A percentile compares a stretch with the other conserved stretches of the same genome.
phyloP scores from a whole-genome alignment of 129 eudicot species.

The carrot (Daucus carota) region DH1_v3.0 NC_030384.2:50616501-50617000 shows the following conservation, averaged over 20 bases:
- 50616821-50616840: conserved; percentile 29
- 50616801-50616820: conserved; percentile 47
- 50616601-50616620: conserved; percentile 62
- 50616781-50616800: conserved; percentile 70
- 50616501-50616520: conserved; percentile 79
- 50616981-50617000: conserved; percentile 58
- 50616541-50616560: conserved; percentile 62
- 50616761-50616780: conserved; percentile 97
- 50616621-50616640: conserved; percentile 65
- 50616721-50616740: conserved; percentile 78
- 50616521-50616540: conserved; percentile 79
- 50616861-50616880: conserved; percentile 79
- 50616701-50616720: conserved; percentile 46
- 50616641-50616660: conserved; percentile 56
- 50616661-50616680: conserved; percentile 65
- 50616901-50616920: conserved; percentile 25
- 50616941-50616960: conserved; percentile 14
- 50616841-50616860: conserved; percentile 55
- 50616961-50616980: conserved; percentile 12
- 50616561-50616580: conserved; percentile 9
- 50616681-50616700: conserved; percentile 62
- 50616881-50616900: conserved; percentile 54
- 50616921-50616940: conserved; percentile 50
- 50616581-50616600: conserved; percentile 59
- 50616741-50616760: conserved; percentile 71